Percentiles rank a stretch among this genome's conserved stretches.
Evolutionary conservation across 1,139 yeast species (phyloP).

Genomic region (Geotrichum macrosporum): DNA sequence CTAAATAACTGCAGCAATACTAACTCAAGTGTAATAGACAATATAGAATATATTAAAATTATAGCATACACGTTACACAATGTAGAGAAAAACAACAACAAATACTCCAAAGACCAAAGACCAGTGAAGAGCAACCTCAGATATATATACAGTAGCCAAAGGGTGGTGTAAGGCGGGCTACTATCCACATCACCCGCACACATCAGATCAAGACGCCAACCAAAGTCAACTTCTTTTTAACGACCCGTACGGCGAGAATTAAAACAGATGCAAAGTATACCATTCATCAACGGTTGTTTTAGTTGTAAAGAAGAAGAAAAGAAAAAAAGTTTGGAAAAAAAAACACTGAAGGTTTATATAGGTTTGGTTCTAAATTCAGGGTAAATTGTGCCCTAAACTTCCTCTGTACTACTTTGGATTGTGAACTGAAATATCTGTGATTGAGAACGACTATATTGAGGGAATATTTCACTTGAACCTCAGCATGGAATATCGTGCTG

Average conservation of each 20-base stretch:
- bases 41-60: too few relatives aligned
- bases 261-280: conserved; percentile 18
- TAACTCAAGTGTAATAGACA: too few relatives aligned
- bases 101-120: too few relatives aligned
- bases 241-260: conserved; percentile 16
- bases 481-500: too few relatives aligned
- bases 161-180: conserved; percentile 20
- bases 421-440: too few relatives aligned
- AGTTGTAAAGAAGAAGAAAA: conserved; percentile 16
- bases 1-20: too few relatives aligned
- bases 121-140: conserved; percentile 19
- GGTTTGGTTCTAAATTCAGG: background rate
- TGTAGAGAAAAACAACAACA: too few relatives aligned
- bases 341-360: background rate
- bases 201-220: conserved; percentile 10
- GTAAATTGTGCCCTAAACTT: background rate
- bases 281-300: conserved; percentile 19
- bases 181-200: conserved; percentile 19
- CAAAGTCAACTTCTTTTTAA: conserved; percentile 4
- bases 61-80: too few relatives aligned
- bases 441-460: too few relatives aligned
- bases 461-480: too few relatives aligned
- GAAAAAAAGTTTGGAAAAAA: conserved; percentile 1
- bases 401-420: too few relatives aligned
- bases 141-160: conserved; percentile 17